Percentiles rank a stretch among this genome's conserved stretches.
Conservation (phyloP, 345 rosid genomes). For the Euphorbia pulcherrima region DNA sequence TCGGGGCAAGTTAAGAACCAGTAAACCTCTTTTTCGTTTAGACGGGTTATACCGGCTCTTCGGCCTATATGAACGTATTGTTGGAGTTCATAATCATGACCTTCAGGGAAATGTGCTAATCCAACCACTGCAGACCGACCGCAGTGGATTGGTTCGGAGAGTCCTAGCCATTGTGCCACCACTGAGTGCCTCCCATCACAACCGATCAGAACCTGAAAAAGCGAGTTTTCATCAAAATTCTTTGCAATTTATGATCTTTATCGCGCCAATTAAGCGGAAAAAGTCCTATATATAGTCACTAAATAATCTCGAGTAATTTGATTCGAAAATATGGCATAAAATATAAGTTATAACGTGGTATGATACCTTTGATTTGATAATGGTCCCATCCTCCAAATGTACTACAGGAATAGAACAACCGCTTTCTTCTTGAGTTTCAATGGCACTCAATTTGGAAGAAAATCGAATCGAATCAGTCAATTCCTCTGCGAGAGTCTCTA, state of each 20-base stretch:
- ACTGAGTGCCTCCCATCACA: slow-evolving; percentile 39
- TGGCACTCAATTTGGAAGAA: slow-evolving; percentile 26
- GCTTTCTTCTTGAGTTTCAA: slow-evolving; percentile 17
- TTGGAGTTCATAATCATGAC: slow-evolving; percentile 26
- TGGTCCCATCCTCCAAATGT: slow-evolving; percentile 30
- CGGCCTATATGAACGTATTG: slow-evolving; percentile 28
- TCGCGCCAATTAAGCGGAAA: no score
- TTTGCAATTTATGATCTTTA: no score
- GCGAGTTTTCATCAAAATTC: no score
- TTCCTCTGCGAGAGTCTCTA: slow-evolving; percentile 35
- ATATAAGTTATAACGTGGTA: no score
- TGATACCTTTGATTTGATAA: slow-evolving; percentile 34
- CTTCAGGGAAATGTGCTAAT: slow-evolving; percentile 29
- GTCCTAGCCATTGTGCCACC: slow-evolving; percentile 38
- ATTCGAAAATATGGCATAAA: no score
- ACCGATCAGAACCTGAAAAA: slow-evolving; percentile 36
- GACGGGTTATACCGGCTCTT: slow-evolving; percentile 29
- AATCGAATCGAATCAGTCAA: slow-evolving; percentile 26
- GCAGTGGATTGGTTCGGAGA: slow-evolving; percentile 21
- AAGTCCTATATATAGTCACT: no score
- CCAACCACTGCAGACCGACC: slow-evolving; percentile 35
- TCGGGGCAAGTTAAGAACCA: slow-evolving; percentile 20
- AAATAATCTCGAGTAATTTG: no score
- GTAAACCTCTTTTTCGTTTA: slow-evolving; percentile 32
- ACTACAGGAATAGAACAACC: slow-evolving; percentile 12